These are phyloP conservation scores for Aspergillus versicolor DNA, from an alignment of 2,329 filamentous ascomycete genomes.

Conservation along the genomic window DNA sequence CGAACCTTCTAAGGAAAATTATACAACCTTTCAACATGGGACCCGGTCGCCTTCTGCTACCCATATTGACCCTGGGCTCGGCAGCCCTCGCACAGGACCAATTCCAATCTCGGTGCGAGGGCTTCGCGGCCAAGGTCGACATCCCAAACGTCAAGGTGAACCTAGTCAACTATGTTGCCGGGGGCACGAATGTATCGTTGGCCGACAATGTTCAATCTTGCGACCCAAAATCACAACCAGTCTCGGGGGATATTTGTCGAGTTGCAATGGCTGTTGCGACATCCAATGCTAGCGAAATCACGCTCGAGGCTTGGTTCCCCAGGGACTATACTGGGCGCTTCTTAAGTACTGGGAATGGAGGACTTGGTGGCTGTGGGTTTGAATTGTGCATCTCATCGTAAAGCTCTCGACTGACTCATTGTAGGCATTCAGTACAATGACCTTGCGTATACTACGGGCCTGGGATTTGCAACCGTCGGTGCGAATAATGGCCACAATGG, in stretches of 20 bases:
- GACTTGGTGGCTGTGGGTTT: constrained; percentile 47
- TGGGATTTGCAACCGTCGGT: constrained; percentile 49
- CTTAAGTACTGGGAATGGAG: constrained; percentile 51
- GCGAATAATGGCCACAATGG: constrained; percentile 55
- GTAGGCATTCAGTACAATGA: constrained; percentile 48
- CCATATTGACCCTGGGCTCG: constrained; percentile 22
- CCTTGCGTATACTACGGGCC: constrained; percentile 41
- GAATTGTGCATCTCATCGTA: not conserved
- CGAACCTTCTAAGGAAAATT: not conserved
- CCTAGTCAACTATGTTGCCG: constrained; percentile 34
- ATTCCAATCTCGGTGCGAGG: constrained; percentile 26
- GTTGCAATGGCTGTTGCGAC: constrained; percentile 44
- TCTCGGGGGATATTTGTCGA: constrained; percentile 40
- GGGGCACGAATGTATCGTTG: constrained; percentile 39
- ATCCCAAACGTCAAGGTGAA: constrained; percentile 32
- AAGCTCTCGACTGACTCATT: not conserved
- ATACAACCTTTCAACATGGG: constrained; percentile 10
- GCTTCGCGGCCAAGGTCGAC: constrained; percentile 26
- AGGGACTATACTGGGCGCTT: constrained; percentile 48
- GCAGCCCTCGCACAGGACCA: constrained; percentile 22
- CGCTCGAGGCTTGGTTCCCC: constrained; percentile 50
- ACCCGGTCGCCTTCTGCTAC: constrained; percentile 11
- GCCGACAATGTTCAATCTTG: constrained; percentile 40
- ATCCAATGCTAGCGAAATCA: constrained; percentile 46
- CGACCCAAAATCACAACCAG: constrained; percentile 29